A percentile compares a stretch with the other conserved stretches of the same genome.
These are phyloP conservation scores for Amanita muscaria DNA, from an alignment of 768 basidiomycete genomes.

Conservation along the genomic window DNA sequence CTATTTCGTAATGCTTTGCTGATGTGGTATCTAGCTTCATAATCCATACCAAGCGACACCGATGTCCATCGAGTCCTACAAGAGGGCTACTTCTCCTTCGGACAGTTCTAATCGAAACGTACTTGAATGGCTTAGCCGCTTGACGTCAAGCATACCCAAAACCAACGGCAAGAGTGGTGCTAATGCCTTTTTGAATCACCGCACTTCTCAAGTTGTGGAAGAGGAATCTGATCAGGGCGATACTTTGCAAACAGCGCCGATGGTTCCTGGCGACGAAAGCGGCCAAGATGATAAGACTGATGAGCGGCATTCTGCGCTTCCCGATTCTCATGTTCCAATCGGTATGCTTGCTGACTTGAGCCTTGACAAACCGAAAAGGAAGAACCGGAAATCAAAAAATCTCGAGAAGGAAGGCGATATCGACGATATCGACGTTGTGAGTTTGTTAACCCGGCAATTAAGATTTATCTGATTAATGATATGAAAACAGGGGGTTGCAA, in stretches of 20 bases:
- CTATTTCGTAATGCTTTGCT: neutral
- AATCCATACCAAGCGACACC: conserved; percentile 78
- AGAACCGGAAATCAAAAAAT: conserved; percentile 28
- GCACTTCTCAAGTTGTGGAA: conserved; percentile 16
- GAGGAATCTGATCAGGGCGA: conserved; percentile 16
- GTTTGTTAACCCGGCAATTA: too few species aligned
- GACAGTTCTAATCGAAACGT: conserved; percentile 62
- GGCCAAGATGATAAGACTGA: conserved; percentile 28
- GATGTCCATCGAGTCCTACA: conserved; percentile 69
- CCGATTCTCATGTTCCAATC: conserved; percentile 66
- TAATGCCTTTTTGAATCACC: conserved; percentile 37
- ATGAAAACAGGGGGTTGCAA: conserved; percentile 60
- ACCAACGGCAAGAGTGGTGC: conserved; percentile 34
- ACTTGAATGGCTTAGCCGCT: conserved; percentile 67
- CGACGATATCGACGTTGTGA: conserved; percentile 59
- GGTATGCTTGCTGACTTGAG: conserved; percentile 69
- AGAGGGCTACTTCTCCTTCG: conserved; percentile 68
- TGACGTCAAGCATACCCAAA: conserved; percentile 51
- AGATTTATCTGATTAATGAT: too few species aligned
- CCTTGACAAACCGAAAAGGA: conserved; percentile 45
- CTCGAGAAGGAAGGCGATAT: conserved; percentile 35
- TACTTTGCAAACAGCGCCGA: conserved; percentile 10
- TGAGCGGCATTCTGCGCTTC: conserved; percentile 44
- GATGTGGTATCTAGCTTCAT: conserved; percentile 43
- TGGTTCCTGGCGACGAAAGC: conserved; percentile 12